Evolutionary conservation across 2,329 filamentous ascomycete species (phyloP), one percentile per base, ranked within the genome.

Genomic region (Hypoxylon sp.): DNA sequence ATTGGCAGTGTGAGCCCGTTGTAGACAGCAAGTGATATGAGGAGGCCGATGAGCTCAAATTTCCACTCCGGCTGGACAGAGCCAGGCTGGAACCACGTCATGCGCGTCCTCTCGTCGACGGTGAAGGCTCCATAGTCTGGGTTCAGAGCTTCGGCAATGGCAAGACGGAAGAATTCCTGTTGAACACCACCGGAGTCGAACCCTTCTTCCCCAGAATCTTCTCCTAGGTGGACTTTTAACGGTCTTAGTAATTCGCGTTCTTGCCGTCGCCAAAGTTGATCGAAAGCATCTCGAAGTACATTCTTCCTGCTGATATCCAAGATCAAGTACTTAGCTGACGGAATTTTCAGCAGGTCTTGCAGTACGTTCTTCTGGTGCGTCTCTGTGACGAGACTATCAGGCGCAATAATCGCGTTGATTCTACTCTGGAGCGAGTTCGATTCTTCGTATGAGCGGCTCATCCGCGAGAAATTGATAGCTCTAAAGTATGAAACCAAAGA

Each of bases 131-230:
- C 93, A 73, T 91, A 93, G 44, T 89, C 85, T 3, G 93, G 91
- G 71, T 93, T 85, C 46, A 98, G 84, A 2, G 91, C 92, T 73
- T 97, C 90, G 0, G 88, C 87, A 71, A 97, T 89, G 16, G 92
- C 89, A 26, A 97, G 80, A 14, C 93, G 89, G 80, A 99, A 98
- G 76, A 97, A 98, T 69, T 99, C 96, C 76, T 97, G 94, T 72
- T 97, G 95, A 0, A 99, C 94, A 67, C 96, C 96, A 44, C 96
- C 96, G 50, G 95, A 93, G 77, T 99, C 96, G 32, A 96, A 88
- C 0, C 96, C 96, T 76, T 96, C 90, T 77, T 98, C 96, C 28
- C 93, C 93, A 55, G 84, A 84, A 32, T 93, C 89, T 74, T 93
- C 91, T 2, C 93, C 93, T 61, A 98, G 87, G 52, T 93, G 90